phyloP scores from a whole-genome alignment of 345 rosid species.

The Rhodamnia argentea region DNA sequence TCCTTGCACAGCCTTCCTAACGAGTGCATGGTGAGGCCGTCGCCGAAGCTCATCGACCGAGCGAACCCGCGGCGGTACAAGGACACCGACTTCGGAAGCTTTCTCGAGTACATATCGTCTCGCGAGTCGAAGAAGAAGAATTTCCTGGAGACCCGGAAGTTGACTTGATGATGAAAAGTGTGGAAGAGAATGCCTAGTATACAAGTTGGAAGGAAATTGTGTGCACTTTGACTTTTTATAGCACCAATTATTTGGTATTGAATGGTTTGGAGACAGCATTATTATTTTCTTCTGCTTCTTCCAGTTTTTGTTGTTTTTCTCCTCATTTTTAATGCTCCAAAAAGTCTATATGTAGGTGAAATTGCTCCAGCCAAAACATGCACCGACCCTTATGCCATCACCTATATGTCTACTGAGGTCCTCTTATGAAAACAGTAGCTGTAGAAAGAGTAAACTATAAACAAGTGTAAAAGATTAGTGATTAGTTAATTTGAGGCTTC shows the following conservation, averaged over 20 bases:
- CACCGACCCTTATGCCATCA: not conserved
- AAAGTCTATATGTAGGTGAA: not conserved
- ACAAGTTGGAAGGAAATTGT: not conserved
- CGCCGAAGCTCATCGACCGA: slow-evolving; percentile 30
- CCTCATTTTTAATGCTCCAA: not conserved
- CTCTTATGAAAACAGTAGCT: not conserved
- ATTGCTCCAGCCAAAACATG: not conserved
- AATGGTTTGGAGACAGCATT: not conserved
- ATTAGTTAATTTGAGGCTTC: too few relatives aligned
- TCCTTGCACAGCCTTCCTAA: slow-evolving; percentile 58
- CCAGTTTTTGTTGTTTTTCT: not conserved
- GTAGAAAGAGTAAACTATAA: not conserved
- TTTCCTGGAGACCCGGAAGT: slow-evolving; percentile 67
- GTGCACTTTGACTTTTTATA: not conserved
- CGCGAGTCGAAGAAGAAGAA: slow-evolving; percentile 65
- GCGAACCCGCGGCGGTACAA: slow-evolving; percentile 41
- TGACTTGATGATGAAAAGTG: not conserved
- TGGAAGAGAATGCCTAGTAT: not conserved
- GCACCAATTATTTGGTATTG: not conserved
- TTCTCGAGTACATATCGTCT: slow-evolving; percentile 55
- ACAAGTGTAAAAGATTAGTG: too few relatives aligned
- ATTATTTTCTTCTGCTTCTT: not conserved
- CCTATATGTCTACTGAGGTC: not conserved
- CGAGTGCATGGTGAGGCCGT: slow-evolving; percentile 32
- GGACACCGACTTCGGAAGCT: slow-evolving; percentile 58